A percentile compares a stretch with the other conserved stretches of the same genome.
phyloP scores from a whole-genome alignment of 2,329 filamentous ascomycete species.

The Fusarium albidum region DNA sequence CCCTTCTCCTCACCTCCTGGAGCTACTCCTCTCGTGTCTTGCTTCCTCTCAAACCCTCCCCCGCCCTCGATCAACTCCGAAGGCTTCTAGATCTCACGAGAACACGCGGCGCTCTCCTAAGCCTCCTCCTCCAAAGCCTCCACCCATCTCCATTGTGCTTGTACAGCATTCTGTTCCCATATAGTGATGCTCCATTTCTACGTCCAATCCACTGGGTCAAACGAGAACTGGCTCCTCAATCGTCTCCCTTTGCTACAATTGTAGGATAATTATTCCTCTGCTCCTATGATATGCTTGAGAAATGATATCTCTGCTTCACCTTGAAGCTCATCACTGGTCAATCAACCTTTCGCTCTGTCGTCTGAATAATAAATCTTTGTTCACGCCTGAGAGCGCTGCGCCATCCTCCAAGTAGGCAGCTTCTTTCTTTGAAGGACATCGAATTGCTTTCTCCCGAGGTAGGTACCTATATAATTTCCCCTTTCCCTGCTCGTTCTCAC shows the following conservation, averaged over 20 bases:
- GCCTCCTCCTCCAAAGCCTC: constrained; percentile 6
- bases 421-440: not conserved
- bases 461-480: constrained; percentile 12
- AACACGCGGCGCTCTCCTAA: constrained; percentile 17
- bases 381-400: constrained; percentile 9
- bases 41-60: constrained; percentile 6
- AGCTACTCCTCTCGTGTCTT: constrained; percentile 6
- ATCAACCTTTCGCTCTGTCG: not conserved
- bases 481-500: constrained; percentile 12
- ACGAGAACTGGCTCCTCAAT: too few relatives aligned
- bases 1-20: not conserved
- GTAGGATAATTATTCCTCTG: not conserved
- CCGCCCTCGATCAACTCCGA: constrained; percentile 5
- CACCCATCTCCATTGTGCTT: not conserved
- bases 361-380: constrained; percentile 6
- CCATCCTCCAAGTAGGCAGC: constrained; percentile 7
- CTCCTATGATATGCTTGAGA: not conserved
- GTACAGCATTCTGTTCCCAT: too few relatives aligned
- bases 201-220: too few relatives aligned
- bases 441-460: constrained; percentile 5
- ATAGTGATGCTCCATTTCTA: too few relatives aligned
- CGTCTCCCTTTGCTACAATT: too few relatives aligned
- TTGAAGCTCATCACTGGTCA: not conserved
- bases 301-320: not conserved
- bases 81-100: not conserved